Percentiles rank a stretch among this genome's conserved stretches.
phyloP scores from a whole-genome alignment of 192 early-diverging fungal species.

The Mortierella antarctica region DNA sequence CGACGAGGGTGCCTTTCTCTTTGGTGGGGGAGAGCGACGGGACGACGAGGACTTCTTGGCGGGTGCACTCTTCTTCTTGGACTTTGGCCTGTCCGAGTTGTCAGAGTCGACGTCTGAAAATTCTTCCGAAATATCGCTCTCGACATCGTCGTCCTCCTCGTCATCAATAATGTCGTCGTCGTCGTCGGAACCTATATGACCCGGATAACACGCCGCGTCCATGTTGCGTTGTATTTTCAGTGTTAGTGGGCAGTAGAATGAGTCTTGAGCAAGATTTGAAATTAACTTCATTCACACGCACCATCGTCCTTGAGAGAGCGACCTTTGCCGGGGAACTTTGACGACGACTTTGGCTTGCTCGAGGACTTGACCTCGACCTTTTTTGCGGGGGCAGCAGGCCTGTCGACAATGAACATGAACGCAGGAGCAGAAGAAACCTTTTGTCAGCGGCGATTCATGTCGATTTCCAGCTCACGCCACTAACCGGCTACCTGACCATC shows the following conservation, averaged over 20 bases:
- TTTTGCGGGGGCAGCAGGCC: slow-evolving; percentile 23
- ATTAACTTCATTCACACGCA: neutral
- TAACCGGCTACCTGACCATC: no score
- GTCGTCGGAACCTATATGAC: slow-evolving; percentile 13
- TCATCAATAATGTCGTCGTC: slow-evolving; percentile 42
- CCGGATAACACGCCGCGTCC: no score
- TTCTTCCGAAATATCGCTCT: slow-evolving; percentile 24
- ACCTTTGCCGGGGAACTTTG: slow-evolving; percentile 53
- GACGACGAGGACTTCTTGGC: slow-evolving; percentile 21
- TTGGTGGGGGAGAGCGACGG: slow-evolving; percentile 43
- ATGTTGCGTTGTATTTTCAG: no score
- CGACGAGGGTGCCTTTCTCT: slow-evolving; percentile 36
- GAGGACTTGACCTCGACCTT: slow-evolving; percentile 42
- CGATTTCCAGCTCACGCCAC: no score
- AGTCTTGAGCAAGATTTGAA: no score
- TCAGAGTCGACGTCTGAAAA: slow-evolving; percentile 52
- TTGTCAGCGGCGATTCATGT: neutral
- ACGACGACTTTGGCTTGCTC: slow-evolving; percentile 26
- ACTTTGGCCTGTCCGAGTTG: slow-evolving; percentile 33
- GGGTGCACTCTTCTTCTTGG: slow-evolving; percentile 32
- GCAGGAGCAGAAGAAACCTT: neutral
- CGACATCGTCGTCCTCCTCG: slow-evolving; percentile 21
- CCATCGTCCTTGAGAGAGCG: slow-evolving; percentile 26
- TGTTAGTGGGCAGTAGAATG: no score
- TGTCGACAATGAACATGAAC: neutral